Base-by-base conservation (phyloP, 2,329 filamentous ascomycete species). In the Claviceps capensis region DNA sequence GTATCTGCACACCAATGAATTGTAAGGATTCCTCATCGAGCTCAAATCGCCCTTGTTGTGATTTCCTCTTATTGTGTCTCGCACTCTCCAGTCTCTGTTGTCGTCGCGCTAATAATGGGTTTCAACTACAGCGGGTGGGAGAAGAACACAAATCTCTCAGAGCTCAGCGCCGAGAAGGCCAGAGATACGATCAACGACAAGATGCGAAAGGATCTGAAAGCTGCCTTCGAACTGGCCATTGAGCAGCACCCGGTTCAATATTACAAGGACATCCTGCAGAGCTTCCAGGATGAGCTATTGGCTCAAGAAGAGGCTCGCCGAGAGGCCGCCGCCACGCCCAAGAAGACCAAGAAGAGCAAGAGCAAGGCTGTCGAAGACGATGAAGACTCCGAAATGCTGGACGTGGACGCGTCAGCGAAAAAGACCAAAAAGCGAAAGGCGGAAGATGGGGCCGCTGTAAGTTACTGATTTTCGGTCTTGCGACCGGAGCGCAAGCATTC, bases 1-100 rank as follows among this genome's bases (percentile, higher is more conserved):
- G 91, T 97, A 95, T 66, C 73, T 97, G 49, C 76, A 81, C 57
- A 95, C 90, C 40, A 96, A 97, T 63, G 91, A 97, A 76, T 97
- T 98, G 93, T 98, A 72, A 81, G 91, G 30, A 34, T 34, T 3
- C 30, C 30, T 34, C 30, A 34, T 11, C 1, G 11, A 11, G 30
- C 30, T 34, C 30, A 34, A 34, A 81, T 14, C 36, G 34, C 36
- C n/a, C 16, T 14, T 34, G 16, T 9, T 17, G 2, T 34, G 30
- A 11, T 34, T 36, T 17, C 1, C 13, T 19, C 23, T 34, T 22
- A 1, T 30, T 30, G n/a, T 3, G 19, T 40, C 17, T 40, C 7
- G n/a, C 36, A 34, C 5, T 9, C 38, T 17, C 11, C 17, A 6
- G 38, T 9, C 3, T 36, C 26, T 6, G 26, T 7, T 26, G 30